phyloP scores from a whole-genome alignment of 2,329 filamentous ascomycete species.

The Onygenales sp. region DNA sequence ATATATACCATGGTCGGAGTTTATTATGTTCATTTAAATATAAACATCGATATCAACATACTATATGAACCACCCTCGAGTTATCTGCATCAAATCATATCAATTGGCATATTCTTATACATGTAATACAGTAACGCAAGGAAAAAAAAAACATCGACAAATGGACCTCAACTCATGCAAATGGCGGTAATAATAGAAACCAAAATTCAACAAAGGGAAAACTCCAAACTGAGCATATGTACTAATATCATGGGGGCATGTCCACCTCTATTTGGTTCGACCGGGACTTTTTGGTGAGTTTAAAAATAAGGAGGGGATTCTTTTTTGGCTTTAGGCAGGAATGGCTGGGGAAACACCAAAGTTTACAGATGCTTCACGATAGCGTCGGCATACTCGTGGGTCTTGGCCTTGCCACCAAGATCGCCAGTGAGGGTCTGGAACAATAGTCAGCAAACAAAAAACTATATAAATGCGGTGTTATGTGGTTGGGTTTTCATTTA shows the following conservation, averaged over 20 bases:
- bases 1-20: not conserved
- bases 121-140: conserved; percentile 1
- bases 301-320: conserved; percentile 17
- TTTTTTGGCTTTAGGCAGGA: conserved; percentile 14
- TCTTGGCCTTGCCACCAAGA: conserved; percentile 92
- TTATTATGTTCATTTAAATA: not conserved
- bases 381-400: conserved; percentile 81
- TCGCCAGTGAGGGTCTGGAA: conserved; percentile 73
- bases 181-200: not conserved
- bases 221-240: not conserved
- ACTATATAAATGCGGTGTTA: not conserved
- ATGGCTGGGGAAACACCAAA: conserved; percentile 8
- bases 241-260: not conserved
- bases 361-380: conserved; percentile 62
- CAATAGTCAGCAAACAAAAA: not conserved
- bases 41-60: not conserved
- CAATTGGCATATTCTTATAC: not conserved
- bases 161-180: conserved; percentile 1
- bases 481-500: conserved; percentile 22
- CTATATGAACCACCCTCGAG: not conserved
- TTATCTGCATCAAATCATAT: not conserved
- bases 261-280: conserved; percentile 3
- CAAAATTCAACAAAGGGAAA: not conserved
- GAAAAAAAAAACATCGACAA: not conserved
- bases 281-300: not conserved